Evolutionary conservation across 2,329 filamentous ascomycete genomes (phyloP).

Genomic region (Spiromastix sp.): DNA sequence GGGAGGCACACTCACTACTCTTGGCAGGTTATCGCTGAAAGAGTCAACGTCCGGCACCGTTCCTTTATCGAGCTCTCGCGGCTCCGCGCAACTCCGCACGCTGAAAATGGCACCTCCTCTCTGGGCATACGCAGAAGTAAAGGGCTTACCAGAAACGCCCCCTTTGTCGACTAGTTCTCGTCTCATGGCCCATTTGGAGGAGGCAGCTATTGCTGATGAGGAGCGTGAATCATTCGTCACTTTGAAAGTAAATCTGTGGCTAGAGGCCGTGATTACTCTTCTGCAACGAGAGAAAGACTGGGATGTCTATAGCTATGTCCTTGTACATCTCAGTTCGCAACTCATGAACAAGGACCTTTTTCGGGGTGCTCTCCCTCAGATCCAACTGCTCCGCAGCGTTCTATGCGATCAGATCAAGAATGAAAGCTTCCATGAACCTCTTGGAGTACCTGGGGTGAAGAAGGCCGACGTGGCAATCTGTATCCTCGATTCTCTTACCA

Average conservation of each 20-base stretch:
- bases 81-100: conserved; percentile 22
- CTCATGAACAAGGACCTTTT: conserved; percentile 86
- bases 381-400: conserved; percentile 63
- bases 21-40: conserved; percentile 22
- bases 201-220: conserved; percentile 20
- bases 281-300: conserved; percentile 68
- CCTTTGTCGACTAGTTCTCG: conserved; percentile 38
- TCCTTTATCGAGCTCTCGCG: conserved; percentile 23
- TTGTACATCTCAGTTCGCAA: conserved; percentile 78
- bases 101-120: conserved; percentile 34
- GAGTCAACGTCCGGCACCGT: conserved; percentile 19
- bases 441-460: conserved; percentile 64
- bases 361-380: conserved; percentile 58
- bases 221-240: conserved; percentile 26
- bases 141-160: conserved; percentile 45
- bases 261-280: conserved; percentile 67
- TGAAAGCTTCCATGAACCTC: conserved; percentile 71
- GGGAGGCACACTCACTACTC: conserved; percentile 13
- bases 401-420: conserved; percentile 75
- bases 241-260: conserved; percentile 57
- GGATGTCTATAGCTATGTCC: conserved; percentile 85
- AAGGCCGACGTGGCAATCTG: conserved; percentile 84
- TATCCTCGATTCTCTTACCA: conserved; percentile 75
- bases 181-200: conserved; percentile 39
- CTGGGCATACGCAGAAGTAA: conserved; percentile 48